Percentiles rank a stretch among this genome's conserved stretches.
Conservation (phyloP, 345 rosid species). For the Adansonia digitata region DNA sequence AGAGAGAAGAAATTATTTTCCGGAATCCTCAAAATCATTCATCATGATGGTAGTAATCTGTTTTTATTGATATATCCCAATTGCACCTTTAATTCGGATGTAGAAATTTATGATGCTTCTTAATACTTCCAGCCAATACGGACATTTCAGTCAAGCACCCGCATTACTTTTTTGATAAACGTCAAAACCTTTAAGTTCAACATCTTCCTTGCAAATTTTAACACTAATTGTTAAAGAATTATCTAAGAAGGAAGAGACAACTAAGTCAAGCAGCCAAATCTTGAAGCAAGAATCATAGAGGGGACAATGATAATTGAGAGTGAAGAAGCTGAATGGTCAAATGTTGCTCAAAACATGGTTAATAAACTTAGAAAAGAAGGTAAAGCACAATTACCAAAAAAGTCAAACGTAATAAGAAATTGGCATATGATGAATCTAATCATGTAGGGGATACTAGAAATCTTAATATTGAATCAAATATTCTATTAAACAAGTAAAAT, state of each 20-base stretch:
- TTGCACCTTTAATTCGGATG: neutral
- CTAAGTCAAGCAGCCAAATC: neutral
- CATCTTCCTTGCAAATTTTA: neutral
- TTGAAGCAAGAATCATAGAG: neutral
- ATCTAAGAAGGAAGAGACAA: neutral
- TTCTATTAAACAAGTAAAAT: neutral
- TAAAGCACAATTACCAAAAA: neutral
- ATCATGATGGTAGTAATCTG: neutral
- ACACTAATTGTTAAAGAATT: neutral
- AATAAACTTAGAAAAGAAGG: neutral
- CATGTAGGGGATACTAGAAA: neutral
- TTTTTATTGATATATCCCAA: neutral
- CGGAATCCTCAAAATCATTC: slow-evolving; percentile 2
- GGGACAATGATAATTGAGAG: neutral
- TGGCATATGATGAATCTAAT: neutral
- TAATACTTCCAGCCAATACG: neutral
- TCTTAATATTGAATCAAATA: neutral
- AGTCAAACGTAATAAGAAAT: neutral
- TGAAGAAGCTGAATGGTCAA: neutral
- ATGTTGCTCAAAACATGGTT: neutral
- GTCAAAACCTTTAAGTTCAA: neutral
- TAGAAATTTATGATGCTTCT: neutral
- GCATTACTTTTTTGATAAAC: neutral
- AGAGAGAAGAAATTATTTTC: neutral
- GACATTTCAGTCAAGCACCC: neutral